Percentiles rank a stretch among this genome's conserved stretches.
These are phyloP conservation scores for Lichtheimia ornata DNA, from an alignment of 371 early-diverging fungal species.

Conservation along the genomic window DNA sequence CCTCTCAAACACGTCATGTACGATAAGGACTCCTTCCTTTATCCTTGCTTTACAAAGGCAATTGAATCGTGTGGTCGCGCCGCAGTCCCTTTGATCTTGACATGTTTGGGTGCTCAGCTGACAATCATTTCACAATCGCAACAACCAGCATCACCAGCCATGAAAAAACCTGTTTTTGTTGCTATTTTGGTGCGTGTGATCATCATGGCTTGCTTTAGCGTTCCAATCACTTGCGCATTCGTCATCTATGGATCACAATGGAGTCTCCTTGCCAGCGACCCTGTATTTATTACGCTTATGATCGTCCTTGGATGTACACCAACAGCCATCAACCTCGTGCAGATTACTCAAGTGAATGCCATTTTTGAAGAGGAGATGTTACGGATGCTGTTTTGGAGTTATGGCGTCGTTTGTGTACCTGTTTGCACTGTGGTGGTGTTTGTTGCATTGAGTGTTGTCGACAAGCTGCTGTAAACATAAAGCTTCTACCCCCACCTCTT, in stretches of 20 bases:
- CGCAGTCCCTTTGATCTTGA: slow-evolving; percentile 70
- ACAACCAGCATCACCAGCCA: slow-evolving; percentile 12
- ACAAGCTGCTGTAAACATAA: slow-evolving; percentile 14
- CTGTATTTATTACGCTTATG: slow-evolving; percentile 49
- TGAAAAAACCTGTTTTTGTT: slow-evolving; percentile 35
- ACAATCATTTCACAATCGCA: slow-evolving; percentile 24
- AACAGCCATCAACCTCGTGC: slow-evolving; percentile 60
- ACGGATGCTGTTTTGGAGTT: slow-evolving; percentile 60
- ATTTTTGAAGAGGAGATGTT: slow-evolving; percentile 63
- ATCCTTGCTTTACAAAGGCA: slow-evolving; percentile 60
- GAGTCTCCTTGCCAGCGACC: slow-evolving; percentile 49
- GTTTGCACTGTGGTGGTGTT: slow-evolving; percentile 52
- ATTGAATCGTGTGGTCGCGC: slow-evolving; percentile 68
- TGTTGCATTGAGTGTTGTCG: slow-evolving; percentile 41
- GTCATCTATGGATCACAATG: slow-evolving; percentile 31
- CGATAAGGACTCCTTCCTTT: slow-evolving; percentile 51
- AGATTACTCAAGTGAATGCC: slow-evolving; percentile 57
- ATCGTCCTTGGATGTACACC: slow-evolving; percentile 59
- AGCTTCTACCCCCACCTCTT: too few species aligned
- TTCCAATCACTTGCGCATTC: slow-evolving; percentile 46
- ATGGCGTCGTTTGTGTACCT: slow-evolving; percentile 59
- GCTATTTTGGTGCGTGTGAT: slow-evolving; percentile 50
- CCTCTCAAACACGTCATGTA: slow-evolving; percentile 56
- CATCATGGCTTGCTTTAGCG: slow-evolving; percentile 42
- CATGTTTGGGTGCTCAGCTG: slow-evolving; percentile 73